These are phyloP conservation scores for Aspergillus leporis DNA, from an alignment of 495 filamentous ascomycete species.

Conservation along the genomic window DNA sequence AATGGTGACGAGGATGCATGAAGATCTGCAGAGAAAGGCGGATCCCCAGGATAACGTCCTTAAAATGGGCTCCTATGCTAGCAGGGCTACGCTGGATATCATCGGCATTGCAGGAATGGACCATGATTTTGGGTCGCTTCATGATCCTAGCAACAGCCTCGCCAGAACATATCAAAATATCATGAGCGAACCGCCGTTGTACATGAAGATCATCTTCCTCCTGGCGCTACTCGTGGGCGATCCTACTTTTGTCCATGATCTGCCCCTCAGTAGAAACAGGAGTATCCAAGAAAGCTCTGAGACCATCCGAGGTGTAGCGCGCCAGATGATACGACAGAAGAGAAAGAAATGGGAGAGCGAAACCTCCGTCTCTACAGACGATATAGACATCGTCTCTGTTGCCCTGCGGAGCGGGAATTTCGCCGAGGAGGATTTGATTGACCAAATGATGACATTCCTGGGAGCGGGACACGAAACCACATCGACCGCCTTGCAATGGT, in stretches of 20 bases:
- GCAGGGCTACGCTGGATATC: conserved; percentile 80
- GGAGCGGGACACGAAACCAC: conserved; percentile 88
- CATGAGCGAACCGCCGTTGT: conserved; percentile 22
- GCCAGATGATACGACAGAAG: conserved; percentile 68
- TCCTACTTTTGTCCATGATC: conserved; percentile 28
- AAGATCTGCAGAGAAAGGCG: conserved; percentile 28
- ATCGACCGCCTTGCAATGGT: conserved; percentile 60
- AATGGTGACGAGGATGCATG: conserved; percentile 45
- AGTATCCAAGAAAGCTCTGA: conserved; percentile 54
- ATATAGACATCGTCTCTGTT: conserved; percentile 79
- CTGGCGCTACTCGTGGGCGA: conserved; percentile 43
- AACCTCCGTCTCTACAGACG: conserved; percentile 28
- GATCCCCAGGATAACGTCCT: conserved; percentile 38
- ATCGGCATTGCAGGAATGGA: conserved; percentile 86
- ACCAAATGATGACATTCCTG: conserved; percentile 96
- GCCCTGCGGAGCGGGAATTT: conserved; percentile 76
- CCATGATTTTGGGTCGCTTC: conserved; percentile 74
- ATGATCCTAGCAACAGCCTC: conserved; percentile 62
- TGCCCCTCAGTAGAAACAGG: conserved; percentile 70
- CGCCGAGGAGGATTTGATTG: conserved; percentile 74
- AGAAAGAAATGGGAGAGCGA: conserved; percentile 59
- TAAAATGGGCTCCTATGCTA: conserved; percentile 65
- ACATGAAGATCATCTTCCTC: conserved; percentile 37
- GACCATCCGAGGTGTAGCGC: conserved; percentile 62
- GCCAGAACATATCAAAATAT: conserved; percentile 61